Evolutionary conservation across 1,284 basidiomycete genomes (phyloP).

Genomic region (Fomitiporia mediterranea): DNA sequence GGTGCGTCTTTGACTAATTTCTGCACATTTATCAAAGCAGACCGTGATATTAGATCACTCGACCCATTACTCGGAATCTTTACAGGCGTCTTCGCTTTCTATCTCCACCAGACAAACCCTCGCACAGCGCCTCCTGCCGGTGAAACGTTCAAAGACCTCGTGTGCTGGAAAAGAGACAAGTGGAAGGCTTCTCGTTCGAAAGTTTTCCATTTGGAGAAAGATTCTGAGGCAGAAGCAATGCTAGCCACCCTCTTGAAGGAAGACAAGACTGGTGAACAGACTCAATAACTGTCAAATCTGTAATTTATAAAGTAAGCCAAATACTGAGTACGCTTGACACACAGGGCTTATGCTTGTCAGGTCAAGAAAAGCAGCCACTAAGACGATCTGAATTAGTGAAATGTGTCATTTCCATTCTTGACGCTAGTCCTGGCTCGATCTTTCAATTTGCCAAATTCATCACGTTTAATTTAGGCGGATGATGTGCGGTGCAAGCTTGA

Average conservation of each 20-base stretch:
- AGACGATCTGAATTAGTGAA: too few relatives aligned
- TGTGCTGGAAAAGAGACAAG: slow-evolving; percentile 64
- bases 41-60: slow-evolving; percentile 40
- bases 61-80: slow-evolving; percentile 79
- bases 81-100: slow-evolving; percentile 78
- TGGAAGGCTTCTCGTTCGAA: slow-evolving; percentile 13
- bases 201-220: neutral
- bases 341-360: too few relatives aligned
- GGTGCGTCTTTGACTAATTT: neutral
- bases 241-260: slow-evolving; percentile 2
- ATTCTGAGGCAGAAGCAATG: neutral
- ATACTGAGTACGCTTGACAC: too few relatives aligned
- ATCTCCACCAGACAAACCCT: slow-evolving; percentile 81
- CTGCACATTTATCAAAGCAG: neutral
- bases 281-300: too few relatives aligned
- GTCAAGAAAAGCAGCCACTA: too few relatives aligned
- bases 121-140: slow-evolving; percentile 67
- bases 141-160: slow-evolving; percentile 56
- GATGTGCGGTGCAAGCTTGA: too few relatives aligned
- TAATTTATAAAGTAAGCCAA: too few relatives aligned
- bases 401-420: too few relatives aligned
- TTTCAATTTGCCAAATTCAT: too few relatives aligned
- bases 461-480: too few relatives aligned
- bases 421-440: too few relatives aligned
- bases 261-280: neutral